phyloP scores from a whole-genome alignment of 2,329 filamentous ascomycete genomes.

The Penicillium occitanis region DNA sequence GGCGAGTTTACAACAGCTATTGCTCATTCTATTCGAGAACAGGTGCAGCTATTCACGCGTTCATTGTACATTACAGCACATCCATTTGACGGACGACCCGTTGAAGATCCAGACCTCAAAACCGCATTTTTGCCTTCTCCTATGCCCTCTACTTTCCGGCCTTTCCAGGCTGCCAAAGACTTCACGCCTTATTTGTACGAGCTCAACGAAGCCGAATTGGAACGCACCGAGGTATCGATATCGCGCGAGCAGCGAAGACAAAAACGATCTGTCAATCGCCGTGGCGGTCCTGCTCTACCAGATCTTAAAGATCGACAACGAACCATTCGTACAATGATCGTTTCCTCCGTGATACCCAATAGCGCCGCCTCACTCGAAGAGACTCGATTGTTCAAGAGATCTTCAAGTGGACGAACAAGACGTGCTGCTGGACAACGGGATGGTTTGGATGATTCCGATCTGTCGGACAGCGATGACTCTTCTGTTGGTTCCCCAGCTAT shows the following conservation, averaged over 20 bases:
- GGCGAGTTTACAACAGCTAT: slow-evolving; percentile 98
- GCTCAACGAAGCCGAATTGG: slow-evolving; percentile 83
- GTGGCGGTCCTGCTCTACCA: slow-evolving; percentile 89
- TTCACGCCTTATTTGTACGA: slow-evolving; percentile 93
- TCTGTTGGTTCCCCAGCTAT: slow-evolving; percentile 80
- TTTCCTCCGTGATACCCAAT: slow-evolving; percentile 89
- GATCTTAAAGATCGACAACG: slow-evolving; percentile 93
- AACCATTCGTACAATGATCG: slow-evolving; percentile 86
- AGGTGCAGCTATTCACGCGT: slow-evolving; percentile 89
- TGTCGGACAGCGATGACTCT: slow-evolving; percentile 88
- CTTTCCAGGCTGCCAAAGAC: slow-evolving; percentile 89
- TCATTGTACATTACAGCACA: slow-evolving; percentile 92
- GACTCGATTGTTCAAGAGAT: slow-evolving; percentile 80
- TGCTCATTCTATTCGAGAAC: slow-evolving; percentile 95
- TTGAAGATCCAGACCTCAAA: slow-evolving; percentile 88
- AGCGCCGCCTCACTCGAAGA: slow-evolving; percentile 78
- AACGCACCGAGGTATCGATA: slow-evolving; percentile 87
- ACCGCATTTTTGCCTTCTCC: slow-evolving; percentile 84
- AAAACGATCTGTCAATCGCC: slow-evolving; percentile 90
- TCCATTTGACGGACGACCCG: slow-evolving; percentile 87
- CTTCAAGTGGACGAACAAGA: slow-evolving; percentile 62
- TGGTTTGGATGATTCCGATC: slow-evolving; percentile 74
- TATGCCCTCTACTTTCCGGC: slow-evolving; percentile 77
- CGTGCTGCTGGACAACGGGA: slow-evolving; percentile 59
- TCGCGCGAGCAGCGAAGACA: slow-evolving; percentile 90